Evolutionary conservation across 1,284 basidiomycete species (phyloP).

Genomic region (Meripilus lineatus): DNA sequence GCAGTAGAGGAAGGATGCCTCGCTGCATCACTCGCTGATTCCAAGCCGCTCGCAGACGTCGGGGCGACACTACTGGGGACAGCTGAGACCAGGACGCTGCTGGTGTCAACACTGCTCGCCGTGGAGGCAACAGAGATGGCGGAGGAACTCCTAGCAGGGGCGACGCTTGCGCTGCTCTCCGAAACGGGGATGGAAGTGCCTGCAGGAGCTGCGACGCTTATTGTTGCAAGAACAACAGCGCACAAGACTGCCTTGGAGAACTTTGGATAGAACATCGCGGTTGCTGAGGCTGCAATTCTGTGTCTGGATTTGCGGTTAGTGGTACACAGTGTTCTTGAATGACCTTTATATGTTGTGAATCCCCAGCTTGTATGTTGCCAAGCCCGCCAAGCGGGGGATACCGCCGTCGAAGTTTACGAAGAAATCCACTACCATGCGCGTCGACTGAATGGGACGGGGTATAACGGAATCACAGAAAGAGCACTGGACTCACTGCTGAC

Average conservation of each 20-base stretch:
- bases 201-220: slow-evolving; percentile 14
- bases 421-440: too few species aligned
- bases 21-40: slow-evolving; percentile 1
- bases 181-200: slow-evolving; percentile 5
- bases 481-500: too few species aligned
- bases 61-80: neutral
- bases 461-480: too few species aligned
- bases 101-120: too few species aligned
- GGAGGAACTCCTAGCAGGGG: neutral
- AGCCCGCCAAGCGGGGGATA: too few species aligned
- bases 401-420: too few species aligned
- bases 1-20: slow-evolving; percentile 1
- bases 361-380: too few species aligned
- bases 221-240: slow-evolving; percentile 15
- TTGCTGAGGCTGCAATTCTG: slow-evolving; percentile 2
- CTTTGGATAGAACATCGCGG: slow-evolving; percentile 14
- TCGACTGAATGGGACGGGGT: too few species aligned
- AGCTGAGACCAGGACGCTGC: neutral
- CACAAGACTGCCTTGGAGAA: slow-evolving; percentile 18
- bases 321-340: too few species aligned
- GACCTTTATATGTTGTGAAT: too few species aligned
- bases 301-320: too few species aligned
- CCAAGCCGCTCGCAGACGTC: neutral
- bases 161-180: slow-evolving; percentile 8
- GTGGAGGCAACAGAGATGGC: slow-evolving; percentile 4